Conservation (phyloP, 2,329 filamentous ascomycete genomes). For the Periconia sp. region DNA sequence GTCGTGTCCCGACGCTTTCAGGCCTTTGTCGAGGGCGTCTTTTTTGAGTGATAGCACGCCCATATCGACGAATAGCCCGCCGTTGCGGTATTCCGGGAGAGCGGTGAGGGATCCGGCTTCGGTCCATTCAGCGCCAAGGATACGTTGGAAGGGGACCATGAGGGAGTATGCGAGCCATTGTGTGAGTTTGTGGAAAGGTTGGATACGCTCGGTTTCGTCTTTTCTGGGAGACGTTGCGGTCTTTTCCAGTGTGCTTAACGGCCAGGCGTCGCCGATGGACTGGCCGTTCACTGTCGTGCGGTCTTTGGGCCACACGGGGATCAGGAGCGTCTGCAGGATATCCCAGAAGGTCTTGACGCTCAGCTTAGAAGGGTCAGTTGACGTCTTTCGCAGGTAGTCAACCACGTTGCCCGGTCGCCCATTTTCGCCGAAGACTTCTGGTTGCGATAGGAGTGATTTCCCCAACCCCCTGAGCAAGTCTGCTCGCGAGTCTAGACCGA, state of each 20-base stretch:
- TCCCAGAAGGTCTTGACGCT: constrained; percentile 90
- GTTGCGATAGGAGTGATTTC: constrained; percentile 70
- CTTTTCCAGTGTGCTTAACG: constrained; percentile 73
- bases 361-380: constrained; percentile 18
- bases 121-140: constrained; percentile 77
- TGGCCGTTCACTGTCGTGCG: constrained; percentile 82
- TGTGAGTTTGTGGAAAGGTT: constrained; percentile 88
- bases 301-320: constrained; percentile 82
- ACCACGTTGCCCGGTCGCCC: constrained; percentile 90
- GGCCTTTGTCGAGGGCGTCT: constrained; percentile 65
- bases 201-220: constrained; percentile 59
- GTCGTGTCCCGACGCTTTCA: constrained; percentile 67
- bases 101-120: constrained; percentile 83
- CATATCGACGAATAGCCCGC: constrained; percentile 82
- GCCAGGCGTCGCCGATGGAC: constrained; percentile 90
- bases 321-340: constrained; percentile 80
- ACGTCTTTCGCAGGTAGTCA: constrained; percentile 18
- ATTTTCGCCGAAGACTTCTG: constrained; percentile 76
- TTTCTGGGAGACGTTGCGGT: constrained; percentile 52
- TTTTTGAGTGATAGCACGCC: constrained; percentile 75
- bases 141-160: constrained; percentile 82
- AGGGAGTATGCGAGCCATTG: constrained; percentile 94
- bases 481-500: constrained; percentile 82
- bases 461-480: constrained; percentile 74
- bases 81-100: constrained; percentile 89